Conservation (phyloP, 1,139 yeast species). For the Hansenula lynferdii region DNA sequence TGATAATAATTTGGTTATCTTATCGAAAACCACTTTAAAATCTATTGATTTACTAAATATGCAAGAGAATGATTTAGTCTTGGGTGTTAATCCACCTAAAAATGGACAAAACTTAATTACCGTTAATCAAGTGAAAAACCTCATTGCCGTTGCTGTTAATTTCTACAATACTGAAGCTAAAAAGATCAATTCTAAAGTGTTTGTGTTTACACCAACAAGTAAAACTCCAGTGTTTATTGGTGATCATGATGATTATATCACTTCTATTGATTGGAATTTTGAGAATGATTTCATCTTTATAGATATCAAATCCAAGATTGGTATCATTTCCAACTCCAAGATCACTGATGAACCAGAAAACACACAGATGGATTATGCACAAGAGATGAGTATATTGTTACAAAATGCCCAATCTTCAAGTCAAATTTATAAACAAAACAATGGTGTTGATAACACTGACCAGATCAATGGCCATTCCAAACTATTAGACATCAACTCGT, state of each 20-base stretch:
- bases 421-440: constrained; percentile 10
- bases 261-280: constrained; percentile 48
- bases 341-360: constrained; percentile 17
- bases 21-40: constrained; percentile 62
- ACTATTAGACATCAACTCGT: constrained; percentile 51
- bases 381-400: constrained; percentile 29
- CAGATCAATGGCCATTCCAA: constrained; percentile 32
- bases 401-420: constrained; percentile 27
- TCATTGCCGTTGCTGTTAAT: constrained; percentile 57
- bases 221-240: constrained; percentile 52
- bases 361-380: constrained; percentile 27
- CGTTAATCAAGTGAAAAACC: constrained; percentile 39
- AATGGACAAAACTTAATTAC: constrained; percentile 53
- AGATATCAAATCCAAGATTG: constrained; percentile 31
- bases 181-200: constrained; percentile 43
- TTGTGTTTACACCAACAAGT: constrained; percentile 52
- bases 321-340: constrained; percentile 22
- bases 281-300: constrained; percentile 37
- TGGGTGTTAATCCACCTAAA: constrained; percentile 39
- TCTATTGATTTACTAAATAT: constrained; percentile 54
- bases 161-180: constrained; percentile 36
- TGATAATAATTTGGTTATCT: constrained; percentile 54
- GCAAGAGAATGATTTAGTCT: constrained; percentile 31
- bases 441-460: constrained; percentile 18
- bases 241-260: constrained; percentile 50